phyloP scores from a whole-genome alignment of 192 early-diverging fungal species.

The Mortierella alpina region DNA sequence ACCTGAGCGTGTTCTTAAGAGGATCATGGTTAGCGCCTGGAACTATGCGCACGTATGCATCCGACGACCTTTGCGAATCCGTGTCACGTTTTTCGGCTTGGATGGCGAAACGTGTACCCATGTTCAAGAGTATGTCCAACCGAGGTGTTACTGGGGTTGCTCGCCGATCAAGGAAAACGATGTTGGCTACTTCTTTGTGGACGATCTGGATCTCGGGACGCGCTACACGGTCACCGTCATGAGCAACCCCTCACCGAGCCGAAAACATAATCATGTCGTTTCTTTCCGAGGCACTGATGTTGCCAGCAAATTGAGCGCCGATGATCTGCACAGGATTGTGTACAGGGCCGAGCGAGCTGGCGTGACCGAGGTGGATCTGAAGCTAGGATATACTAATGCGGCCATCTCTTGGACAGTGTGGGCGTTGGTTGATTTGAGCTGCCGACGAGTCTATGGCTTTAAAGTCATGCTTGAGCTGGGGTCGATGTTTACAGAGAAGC shows the following conservation, averaged over 20 bases:
- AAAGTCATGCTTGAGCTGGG: conserved; percentile 38
- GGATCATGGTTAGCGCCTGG: conserved; percentile 4
- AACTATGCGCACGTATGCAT: conserved; percentile 50
- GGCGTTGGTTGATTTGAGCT: conserved; percentile 54
- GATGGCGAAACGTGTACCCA: conserved; percentile 38
- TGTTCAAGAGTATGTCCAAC: conserved; percentile 50
- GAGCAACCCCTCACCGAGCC: neutral
- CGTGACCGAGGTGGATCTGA: conserved; percentile 39
- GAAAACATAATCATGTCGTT: conserved; percentile 12
- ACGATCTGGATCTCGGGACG: conserved; percentile 26
- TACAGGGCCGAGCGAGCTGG: conserved; percentile 31
- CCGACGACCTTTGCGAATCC: conserved; percentile 50
- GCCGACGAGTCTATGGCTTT: conserved; percentile 55
- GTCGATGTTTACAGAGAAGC: neutral
- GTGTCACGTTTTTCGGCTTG: conserved; percentile 27
- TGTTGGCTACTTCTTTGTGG: conserved; percentile 51
- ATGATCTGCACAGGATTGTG: conserved; percentile 43
- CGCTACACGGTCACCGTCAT: conserved; percentile 22
- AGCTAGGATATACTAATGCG: neutral
- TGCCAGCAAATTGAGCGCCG: neutral
- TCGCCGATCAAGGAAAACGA: conserved; percentile 30
- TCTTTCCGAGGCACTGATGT: too few species aligned
- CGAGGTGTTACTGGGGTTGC: neutral
- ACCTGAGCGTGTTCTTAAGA: conserved; percentile 27
- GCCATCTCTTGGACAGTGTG: conserved; percentile 49